Base-by-base conservation (phyloP, 345 rosid species). In the Bretschneidera sinensis region DNA sequence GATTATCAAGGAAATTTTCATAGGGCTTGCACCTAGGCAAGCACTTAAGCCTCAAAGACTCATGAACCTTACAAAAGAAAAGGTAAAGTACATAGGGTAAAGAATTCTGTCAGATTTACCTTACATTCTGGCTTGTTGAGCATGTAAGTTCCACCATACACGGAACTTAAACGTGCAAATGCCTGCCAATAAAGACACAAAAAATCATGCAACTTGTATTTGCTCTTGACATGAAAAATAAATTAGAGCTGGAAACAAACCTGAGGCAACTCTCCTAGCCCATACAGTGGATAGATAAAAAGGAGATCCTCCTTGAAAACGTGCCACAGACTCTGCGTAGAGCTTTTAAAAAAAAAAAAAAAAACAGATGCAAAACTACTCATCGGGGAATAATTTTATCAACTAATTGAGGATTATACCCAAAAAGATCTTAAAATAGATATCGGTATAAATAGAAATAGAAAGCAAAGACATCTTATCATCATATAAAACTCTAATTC, bases 81-180 rank as follows among this genome's bases (percentile, higher is more conserved):
- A 35, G 19, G 47, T 31, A 16, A 49, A 16, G 34, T 20, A 19
- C 21, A 43, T 48, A 43, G 21, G 18, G 47, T n/a, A n/a, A n/a
- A 20, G n/a, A n/a, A n/a, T n/a, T n/a, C n/a, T n/a, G 34, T 28
- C 21, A 50, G 51, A 48, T 50, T 60, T 72, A 89, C 98, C 89
- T 94, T 90, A 67, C 96, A 90, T 53, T 86, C 87, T 60, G 96
- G 95, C 72, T 90, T 94, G 82, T 84, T 90, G 24, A 94, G 96
- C 99, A 94, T 94, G 87, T 94, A 90, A 59, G 96, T 90, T 34
- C 97, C 96, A 35, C 96, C 95, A 28, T 90, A 89, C 54, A 92
- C 98, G 8, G 96, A 97, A 73, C 97, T 92, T 59, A 87, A 74
- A 33, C 97, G 94, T 0, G 99, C 96, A 73, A 94, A 94, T 43